Evolutionary conservation across 768 basidiomycete genomes (phyloP), one percentile per base, ranked within the genome.

Genomic region (Naematelia aurantialba): DNA sequence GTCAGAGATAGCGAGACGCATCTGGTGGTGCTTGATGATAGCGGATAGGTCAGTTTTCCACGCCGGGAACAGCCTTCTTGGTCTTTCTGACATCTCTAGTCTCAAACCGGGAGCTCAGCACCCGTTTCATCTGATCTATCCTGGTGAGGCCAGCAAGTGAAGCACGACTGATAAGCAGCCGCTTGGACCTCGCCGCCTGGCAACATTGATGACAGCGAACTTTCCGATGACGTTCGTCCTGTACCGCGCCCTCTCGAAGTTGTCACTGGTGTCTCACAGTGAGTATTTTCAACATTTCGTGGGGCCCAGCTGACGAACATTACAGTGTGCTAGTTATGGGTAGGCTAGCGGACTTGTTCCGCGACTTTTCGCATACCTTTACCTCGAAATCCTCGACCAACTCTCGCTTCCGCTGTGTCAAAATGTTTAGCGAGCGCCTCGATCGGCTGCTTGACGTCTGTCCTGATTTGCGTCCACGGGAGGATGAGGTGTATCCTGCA

Each of bases 21-120:
- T 62, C 8, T 62, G 61, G 61, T 62, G 61, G 57, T 62, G 61
- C 58, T 34, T 62, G 44, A 55, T 56, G 39, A 54, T 62, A 1
- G 55, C 56, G 5, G 61, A 62, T 30, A 58, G 60, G 55, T 60
- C 24, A 49, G 54, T 54, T 30, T 11, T 26, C 19, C n/a, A 12
- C 54, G 46, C 31, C 12, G 25, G 12, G 22, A 27, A 3, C 8
- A 45, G 24, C n/a, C 29, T 26, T 42, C 5, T 44, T 8, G 34
- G 34, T 14, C 21, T 11, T 8, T 25, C 42, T 22, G 5, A 45
- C 22, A 29, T 8, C 17, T 2, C 8, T 21, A 60, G 60, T 42
- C 39, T 62, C 13, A 50, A 47, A 14, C 61, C 61, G 13, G 57
- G 50, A 30, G 61, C 61, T 4, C 61, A 59, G 21, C 61, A 62